phyloP scores from a whole-genome alignment of 805 yeast genomes.

The Saturnispora serradocipensis region DNA sequence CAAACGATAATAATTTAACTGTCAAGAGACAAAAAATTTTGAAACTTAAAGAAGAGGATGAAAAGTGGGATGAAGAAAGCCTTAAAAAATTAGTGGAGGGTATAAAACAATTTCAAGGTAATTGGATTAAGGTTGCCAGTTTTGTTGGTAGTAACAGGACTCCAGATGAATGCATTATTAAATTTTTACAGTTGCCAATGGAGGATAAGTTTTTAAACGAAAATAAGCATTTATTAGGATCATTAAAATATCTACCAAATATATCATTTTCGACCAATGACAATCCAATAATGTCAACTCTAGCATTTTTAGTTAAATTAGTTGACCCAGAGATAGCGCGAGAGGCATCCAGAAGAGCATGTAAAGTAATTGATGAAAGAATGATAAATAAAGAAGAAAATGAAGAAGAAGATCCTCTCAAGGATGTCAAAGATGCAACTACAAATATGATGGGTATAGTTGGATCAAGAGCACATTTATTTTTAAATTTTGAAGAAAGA shows the following conservation, averaged over 20 bases:
- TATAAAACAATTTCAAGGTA: constrained; percentile 51
- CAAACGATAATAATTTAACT: not conserved
- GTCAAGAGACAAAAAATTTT: constrained; percentile 21
- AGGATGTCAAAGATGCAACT: constrained; percentile 48
- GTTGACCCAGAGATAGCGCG: constrained; percentile 82
- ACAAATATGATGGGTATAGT: constrained; percentile 63
- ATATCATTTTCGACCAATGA: constrained; percentile 79
- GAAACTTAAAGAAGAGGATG: constrained; percentile 27
- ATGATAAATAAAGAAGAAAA: constrained; percentile 13
- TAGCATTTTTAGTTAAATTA: constrained; percentile 75
- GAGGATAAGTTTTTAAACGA: constrained; percentile 62
- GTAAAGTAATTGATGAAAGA: constrained; percentile 38
- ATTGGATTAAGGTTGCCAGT: constrained; percentile 72
- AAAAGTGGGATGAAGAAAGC: constrained; percentile 62
- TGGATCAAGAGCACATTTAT: constrained; percentile 71
- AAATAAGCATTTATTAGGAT: constrained; percentile 45
- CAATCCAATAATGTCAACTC: constrained; percentile 90
- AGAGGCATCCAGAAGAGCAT: constrained; percentile 65
- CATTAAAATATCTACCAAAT: constrained; percentile 73
- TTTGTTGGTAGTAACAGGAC: constrained; percentile 53
- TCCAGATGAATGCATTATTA: constrained; percentile 69
- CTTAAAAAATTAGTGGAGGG: constrained; percentile 53
- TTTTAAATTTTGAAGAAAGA: constrained; percentile 73
- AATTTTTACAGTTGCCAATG: constrained; percentile 71
- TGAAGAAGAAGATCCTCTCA: constrained; percentile 14